phyloP scores from a whole-genome alignment of 2,329 filamentous ascomycete genomes.

The Neonectria coccinea region DNA sequence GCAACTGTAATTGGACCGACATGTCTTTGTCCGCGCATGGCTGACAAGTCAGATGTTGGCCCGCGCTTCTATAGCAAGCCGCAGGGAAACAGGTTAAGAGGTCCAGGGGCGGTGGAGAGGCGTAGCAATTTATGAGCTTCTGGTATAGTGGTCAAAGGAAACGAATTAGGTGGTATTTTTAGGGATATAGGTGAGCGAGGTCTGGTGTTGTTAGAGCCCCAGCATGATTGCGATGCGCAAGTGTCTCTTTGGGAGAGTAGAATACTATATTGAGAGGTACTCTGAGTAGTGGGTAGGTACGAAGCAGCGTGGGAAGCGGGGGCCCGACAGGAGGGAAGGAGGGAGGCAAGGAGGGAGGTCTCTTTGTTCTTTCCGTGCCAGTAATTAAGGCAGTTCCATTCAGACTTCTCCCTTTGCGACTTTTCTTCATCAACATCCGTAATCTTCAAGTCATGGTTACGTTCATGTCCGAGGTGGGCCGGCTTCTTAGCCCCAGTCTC shows the following conservation, averaged over 20 bases:
- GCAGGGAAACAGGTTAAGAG: background rate
- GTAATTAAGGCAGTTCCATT: background rate
- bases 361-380: background rate
- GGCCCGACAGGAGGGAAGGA: background rate
- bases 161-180: background rate
- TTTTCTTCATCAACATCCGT: too few species aligned
- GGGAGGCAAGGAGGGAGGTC: background rate
- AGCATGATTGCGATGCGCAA: background rate
- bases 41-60: conserved; percentile 18
- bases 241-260: background rate
- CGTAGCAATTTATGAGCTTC: background rate
- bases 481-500: background rate
- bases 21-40: conserved; percentile 22
- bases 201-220: background rate
- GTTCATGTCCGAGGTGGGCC: background rate
- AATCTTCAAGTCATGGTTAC: background rate
- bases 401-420: background rate
- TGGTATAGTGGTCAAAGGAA: conserved; percentile 1
- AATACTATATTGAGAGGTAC: background rate
- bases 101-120: background rate
- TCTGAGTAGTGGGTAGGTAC: background rate
- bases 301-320: background rate
- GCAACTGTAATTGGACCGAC: background rate
- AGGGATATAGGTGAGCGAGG: conserved; percentile 5
- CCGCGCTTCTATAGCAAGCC: conserved; percentile 4